Evolutionary conservation across 2,329 filamentous ascomycete genomes (phyloP).

Genomic region (Aaosphaeria arxii): DNA sequence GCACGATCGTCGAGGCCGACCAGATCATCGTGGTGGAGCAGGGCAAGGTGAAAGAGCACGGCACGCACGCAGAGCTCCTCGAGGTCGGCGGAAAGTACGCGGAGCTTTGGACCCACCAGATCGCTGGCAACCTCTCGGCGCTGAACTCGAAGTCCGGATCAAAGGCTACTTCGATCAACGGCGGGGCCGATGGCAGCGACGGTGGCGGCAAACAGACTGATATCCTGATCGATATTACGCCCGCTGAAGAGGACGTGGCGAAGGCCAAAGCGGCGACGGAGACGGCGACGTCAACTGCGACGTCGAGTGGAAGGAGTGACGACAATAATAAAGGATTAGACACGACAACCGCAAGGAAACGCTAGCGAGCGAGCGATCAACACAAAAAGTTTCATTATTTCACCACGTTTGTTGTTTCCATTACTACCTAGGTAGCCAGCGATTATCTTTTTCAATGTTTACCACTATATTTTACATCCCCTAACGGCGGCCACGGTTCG

Average conservation of each 20-base stretch:
- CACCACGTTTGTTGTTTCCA: too few relatives aligned
- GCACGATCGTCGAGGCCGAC: constrained; percentile 81
- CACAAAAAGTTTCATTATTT: too few relatives aligned
- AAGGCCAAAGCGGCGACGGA: constrained; percentile 6
- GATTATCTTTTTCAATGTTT: too few relatives aligned
- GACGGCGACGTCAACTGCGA: constrained; percentile 8
- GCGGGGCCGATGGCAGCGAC: constrained; percentile 9
- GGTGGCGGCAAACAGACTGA: constrained; percentile 1
- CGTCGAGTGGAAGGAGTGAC: constrained; percentile 1
- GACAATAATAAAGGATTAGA: background rate
- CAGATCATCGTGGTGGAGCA: constrained; percentile 77
- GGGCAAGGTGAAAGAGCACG: constrained; percentile 73
- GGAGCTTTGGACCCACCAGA: constrained; percentile 88
- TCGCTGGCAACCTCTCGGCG: constrained; percentile 21
- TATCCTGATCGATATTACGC: constrained; percentile 21
- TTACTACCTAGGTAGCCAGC: too few relatives aligned
- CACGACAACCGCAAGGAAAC: too few relatives aligned
- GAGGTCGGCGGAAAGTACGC: constrained; percentile 69
- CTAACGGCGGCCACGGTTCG: too few relatives aligned
- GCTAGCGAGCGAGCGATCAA: too few relatives aligned
- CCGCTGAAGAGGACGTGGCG: constrained; percentile 17
- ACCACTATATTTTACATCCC: too few relatives aligned
- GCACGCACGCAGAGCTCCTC: constrained; percentile 75
- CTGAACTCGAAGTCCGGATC: constrained; percentile 15
- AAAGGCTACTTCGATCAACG: constrained; percentile 5